Evolutionary conservation across 1,284 basidiomycete species (phyloP).

Genomic region (Chondrostereum purpureum): DNA sequence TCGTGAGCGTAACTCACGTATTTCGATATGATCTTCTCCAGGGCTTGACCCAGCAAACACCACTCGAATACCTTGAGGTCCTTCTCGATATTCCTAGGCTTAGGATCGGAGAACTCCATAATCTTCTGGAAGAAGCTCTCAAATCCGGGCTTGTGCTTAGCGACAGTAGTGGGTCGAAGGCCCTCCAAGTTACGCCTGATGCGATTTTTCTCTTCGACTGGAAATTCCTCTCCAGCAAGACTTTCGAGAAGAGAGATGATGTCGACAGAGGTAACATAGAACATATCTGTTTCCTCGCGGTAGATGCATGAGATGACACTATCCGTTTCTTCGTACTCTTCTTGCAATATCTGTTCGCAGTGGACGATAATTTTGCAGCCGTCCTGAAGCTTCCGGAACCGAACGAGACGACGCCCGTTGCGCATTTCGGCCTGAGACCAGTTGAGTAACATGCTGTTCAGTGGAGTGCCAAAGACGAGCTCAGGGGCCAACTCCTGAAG

Average conservation of each 20-base stretch:
- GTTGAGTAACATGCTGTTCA: constrained; percentile 42
- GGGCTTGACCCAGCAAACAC: constrained; percentile 71
- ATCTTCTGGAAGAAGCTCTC: constrained; percentile 89
- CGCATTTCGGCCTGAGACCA: constrained; percentile 55
- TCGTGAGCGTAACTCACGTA: constrained; percentile 61
- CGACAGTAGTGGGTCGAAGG: constrained; percentile 85
- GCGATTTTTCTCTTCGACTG: constrained; percentile 94
- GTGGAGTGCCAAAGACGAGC: constrained; percentile 50
- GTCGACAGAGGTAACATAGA: constrained; percentile 92
- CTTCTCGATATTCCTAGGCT: constrained; percentile 96
- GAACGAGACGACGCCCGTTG: constrained; percentile 65
- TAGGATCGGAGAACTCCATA: constrained; percentile 93
- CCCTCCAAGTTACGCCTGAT: constrained; percentile 93
- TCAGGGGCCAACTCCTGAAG: constrained; percentile 42
- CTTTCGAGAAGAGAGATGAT: constrained; percentile 90
- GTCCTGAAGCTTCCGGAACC: constrained; percentile 57
- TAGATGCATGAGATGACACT: constrained; percentile 87
- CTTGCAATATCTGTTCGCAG: constrained; percentile 53
- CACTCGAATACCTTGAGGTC: constrained; percentile 98
- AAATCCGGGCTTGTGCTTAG: constrained; percentile 76
- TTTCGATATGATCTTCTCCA: constrained; percentile 93
- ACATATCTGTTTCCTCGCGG: constrained; percentile 70
- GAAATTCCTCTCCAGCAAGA: constrained; percentile 78
- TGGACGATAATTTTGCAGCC: constrained; percentile 57
- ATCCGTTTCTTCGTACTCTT: constrained; percentile 50